A percentile compares a stretch with the other conserved stretches of the same genome.
These are phyloP conservation scores for Yarrowia keelungensis DNA, from an alignment of 805 yeast species.

Conservation along the genomic window DNA sequence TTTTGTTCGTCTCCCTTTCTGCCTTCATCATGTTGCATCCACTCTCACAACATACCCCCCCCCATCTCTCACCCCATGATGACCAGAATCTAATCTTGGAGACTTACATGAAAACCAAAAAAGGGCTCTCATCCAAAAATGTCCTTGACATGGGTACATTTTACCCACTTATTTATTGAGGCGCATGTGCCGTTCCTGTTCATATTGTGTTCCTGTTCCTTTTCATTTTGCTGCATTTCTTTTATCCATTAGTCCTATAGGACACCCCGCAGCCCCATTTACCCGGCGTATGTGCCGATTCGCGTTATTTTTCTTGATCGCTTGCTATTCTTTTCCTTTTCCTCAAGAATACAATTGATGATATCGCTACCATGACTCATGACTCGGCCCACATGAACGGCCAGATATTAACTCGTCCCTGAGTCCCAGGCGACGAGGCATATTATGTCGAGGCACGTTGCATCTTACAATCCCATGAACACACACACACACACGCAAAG, in stretches of 20 bases:
- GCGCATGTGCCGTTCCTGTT: constrained; percentile 35
- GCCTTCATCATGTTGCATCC: constrained; percentile 8
- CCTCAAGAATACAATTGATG: constrained; percentile 36
- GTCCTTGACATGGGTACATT: not conserved
- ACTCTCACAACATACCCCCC: not conserved
- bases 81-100: not conserved
- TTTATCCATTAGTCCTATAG: constrained; percentile 8
- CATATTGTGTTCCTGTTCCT: constrained; percentile 12
- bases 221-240: constrained; percentile 12
- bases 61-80: not conserved
- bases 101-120: not conserved
- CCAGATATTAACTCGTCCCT: constrained; percentile 8
- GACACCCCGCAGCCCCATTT: constrained; percentile 28
- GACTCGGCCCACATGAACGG: constrained; percentile 19
- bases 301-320: constrained; percentile 37
- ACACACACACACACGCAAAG: not conserved
- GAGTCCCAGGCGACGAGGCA: constrained; percentile 24
- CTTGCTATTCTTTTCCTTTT: constrained; percentile 31
- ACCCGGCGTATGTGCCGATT: constrained; percentile 12
- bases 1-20: not conserved
- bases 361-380: constrained; percentile 32
- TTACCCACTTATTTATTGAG: constrained; percentile 31
- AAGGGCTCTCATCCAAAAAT: constrained; percentile 1
- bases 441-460: constrained; percentile 10
- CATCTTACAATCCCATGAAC: constrained; percentile 12